Evolutionary conservation across 495 filamentous ascomycete species (phyloP).

Genomic region (Monascus purpureus): DNA sequence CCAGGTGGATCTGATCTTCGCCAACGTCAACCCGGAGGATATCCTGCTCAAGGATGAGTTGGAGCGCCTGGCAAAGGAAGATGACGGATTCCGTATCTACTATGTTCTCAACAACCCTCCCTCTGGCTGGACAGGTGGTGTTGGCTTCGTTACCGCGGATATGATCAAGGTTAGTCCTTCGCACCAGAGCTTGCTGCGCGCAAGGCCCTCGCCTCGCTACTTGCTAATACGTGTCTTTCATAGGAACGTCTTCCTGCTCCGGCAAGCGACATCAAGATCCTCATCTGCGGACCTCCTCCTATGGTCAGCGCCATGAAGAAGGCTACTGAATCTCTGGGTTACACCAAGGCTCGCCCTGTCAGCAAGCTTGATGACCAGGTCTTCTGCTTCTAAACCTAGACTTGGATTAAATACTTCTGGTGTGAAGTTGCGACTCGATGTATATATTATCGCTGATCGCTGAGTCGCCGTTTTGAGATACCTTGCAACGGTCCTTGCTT

Average conservation of each 20-base stretch:
- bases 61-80: slow-evolving; percentile 59
- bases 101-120: slow-evolving; percentile 97
- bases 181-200: no score
- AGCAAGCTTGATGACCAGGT: slow-evolving; percentile 97
- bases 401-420: no score
- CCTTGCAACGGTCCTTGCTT: no score
- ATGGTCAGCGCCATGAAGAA: slow-evolving; percentile 99
- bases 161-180: slow-evolving; percentile 84
- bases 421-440: not conserved
- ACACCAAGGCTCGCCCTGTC: slow-evolving; percentile 77
- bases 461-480: no score
- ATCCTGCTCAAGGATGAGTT: slow-evolving; percentile 87
- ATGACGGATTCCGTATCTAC: slow-evolving; percentile 69
- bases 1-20: slow-evolving; percentile 86
- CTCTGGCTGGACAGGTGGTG: slow-evolving; percentile 73
- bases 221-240: slow-evolving; percentile 6
- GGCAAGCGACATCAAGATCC: slow-evolving; percentile 76
- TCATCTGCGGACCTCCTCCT: slow-evolving; percentile 92
- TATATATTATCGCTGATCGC: not conserved
- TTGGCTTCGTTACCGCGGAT: slow-evolving; percentile 86
- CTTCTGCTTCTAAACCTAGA: slow-evolving; percentile 71
- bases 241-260: slow-evolving; percentile 73
- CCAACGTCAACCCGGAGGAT: slow-evolving; percentile 86
- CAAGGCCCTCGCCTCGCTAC: no score
- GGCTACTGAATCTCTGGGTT: slow-evolving; percentile 74